Evolutionary conservation across 306 rosid genomes (phyloP), one percentile per base, ranked within the genome.

Genomic region (Erythrophleum fordii): DNA sequence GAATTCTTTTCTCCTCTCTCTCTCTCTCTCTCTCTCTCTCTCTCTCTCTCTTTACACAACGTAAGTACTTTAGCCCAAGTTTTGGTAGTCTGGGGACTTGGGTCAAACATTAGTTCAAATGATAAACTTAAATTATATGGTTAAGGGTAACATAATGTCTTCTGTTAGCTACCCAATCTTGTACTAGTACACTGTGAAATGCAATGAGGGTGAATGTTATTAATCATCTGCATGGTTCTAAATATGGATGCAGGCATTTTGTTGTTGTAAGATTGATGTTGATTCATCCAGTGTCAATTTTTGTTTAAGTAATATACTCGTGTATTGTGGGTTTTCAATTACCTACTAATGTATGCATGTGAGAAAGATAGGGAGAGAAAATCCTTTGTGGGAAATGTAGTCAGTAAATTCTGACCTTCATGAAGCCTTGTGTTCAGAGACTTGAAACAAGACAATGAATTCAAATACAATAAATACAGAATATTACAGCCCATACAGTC

Each of bases 261-360:
- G n/a, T 46, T 11, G 25, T 22, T 41, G 28, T 29, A 5, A 37
- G 18, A 25, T 58, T 34, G 51, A 58, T 76, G 72, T 46, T 60
- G 58, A 23, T 35, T 67, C 72, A 23, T 69, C 64, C 34, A 5
- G 31, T 9, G 37, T 28, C 45, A 67, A 46, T 61, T 59, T 55
- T 45, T 42, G 52, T 6, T 17, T 69, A 35, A 69, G 42, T 20
- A 42, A 13, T n/a, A 58, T 64, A 45, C 42, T 39, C 25, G 48
- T 12, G 39, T 41, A 35, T 48, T 77, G 18, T 64, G 68, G 20
- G 72, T 64, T 80, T 78, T 42, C 29, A 23, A 13, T 35, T 76
- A 35, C 73, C 44, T 37, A 17, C 68, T 70, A 67, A 64, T 61
- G 0, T 31, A 31, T 67, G n/a, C 52, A 34, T 48, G 2, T 46